A percentile compares a stretch with the other conserved stretches of the same genome.
Conservation (phyloP, 805 yeast species). For the Wickerhamiella alocasiicola region DNA sequence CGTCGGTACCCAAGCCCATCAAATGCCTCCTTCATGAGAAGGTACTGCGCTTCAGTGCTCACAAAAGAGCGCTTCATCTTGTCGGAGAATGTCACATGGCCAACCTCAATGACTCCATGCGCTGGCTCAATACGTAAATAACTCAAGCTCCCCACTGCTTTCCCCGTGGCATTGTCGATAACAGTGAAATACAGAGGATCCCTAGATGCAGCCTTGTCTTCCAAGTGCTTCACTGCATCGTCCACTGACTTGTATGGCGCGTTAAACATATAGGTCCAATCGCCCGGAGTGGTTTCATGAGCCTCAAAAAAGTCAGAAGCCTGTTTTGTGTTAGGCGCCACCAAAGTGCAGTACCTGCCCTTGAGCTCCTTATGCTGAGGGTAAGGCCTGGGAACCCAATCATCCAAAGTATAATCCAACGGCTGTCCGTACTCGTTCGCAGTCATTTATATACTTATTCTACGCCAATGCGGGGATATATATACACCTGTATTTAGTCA, state of each 20-base stretch:
- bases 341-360: slow-evolving; percentile 13
- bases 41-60: slow-evolving; percentile 27
- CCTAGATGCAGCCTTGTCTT: not conserved
- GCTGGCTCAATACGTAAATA: slow-evolving; percentile 23
- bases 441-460: not conserved
- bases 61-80: slow-evolving; percentile 21
- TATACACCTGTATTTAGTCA: not conserved
- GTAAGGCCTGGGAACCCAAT: slow-evolving; percentile 11
- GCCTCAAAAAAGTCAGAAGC: slow-evolving; percentile 13
- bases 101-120: slow-evolving; percentile 25
- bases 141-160: slow-evolving; percentile 24
- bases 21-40: slow-evolving; percentile 25
- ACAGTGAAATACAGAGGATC: slow-evolving; percentile 20
- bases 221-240: slow-evolving; percentile 11
- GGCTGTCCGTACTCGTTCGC: slow-evolving; percentile 12
- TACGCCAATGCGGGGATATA: not conserved
- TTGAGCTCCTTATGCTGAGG: slow-evolving; percentile 4
- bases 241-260: slow-evolving; percentile 15
- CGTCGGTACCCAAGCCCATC: slow-evolving; percentile 25
- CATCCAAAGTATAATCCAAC: slow-evolving; percentile 23
- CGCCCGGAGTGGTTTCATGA: slow-evolving; percentile 5
- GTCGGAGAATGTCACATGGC: slow-evolving; percentile 23
- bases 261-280: slow-evolving; percentile 19
- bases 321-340: slow-evolving; percentile 12
- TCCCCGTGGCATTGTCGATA: slow-evolving; percentile 16